Evolutionary conservation across 495 filamentous ascomycete species (phyloP), one percentile per base, ranked within the genome.

Genomic region (Aspergillus sclerotioniger): DNA sequence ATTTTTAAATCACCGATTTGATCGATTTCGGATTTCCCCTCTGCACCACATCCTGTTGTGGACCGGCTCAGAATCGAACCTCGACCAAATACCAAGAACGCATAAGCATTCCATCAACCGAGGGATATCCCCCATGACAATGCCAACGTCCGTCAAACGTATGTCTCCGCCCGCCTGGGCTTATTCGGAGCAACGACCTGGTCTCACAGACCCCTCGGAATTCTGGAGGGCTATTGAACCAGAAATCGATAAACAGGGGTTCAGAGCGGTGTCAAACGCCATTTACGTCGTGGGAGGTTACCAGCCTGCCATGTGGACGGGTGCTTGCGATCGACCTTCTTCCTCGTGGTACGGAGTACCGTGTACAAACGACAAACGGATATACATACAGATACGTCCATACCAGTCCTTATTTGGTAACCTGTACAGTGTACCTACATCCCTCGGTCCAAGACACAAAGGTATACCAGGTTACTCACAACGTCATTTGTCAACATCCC

Each of bases 281-380:
- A 55, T 58, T 31, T 44, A 57, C 33, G 37, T 58, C 43, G 51
- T 51, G 46, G 51, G 13, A 51, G 46, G 56, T 56, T 62, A 53
- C 60, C 32, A 59, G 46, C 56, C 48, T 61, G 64, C 60, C 64
- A 66, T 66, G 64, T 62, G 61, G 60, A 66, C 60, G 63, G 60
- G 51, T 60, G 53, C 55, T 59, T 48, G 56, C 57, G 58, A 61
- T 61, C 64, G 8, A n/a, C 13, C 47, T n/a, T n/a, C n/a, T n/a
- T n/a, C n/a, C 64, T 66, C 60, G 64, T 66, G 64, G 64, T 56
- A 66, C 64, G 31, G 31, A 45, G 33, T 20, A 33, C 21, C 44
- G 15, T 44, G 32, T 60, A 45, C 57, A 60, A 19, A 37, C 20
- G 31, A 15, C 44, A 47, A 41, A 57, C 54, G 41, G 50, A 59